Evolutionary conservation across 2,329 filamentous ascomycete genomes (phyloP), one percentile per base, ranked within the genome.

Genomic region (Diaporthe sp.): DNA sequence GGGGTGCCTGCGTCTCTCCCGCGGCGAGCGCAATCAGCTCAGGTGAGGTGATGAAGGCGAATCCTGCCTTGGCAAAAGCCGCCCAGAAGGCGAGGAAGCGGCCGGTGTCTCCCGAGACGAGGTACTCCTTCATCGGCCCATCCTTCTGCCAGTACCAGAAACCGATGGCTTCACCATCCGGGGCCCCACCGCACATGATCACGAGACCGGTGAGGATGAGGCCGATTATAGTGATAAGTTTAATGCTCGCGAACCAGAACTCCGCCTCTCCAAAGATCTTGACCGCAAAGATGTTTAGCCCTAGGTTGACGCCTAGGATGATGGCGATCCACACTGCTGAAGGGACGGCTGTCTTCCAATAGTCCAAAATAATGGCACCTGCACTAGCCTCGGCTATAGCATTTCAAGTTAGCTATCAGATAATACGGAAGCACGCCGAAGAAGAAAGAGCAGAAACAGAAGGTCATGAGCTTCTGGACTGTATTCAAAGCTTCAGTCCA

Each of bases 1-100:
- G 88, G 2, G 92, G 92, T 31, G 92, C 90, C 37, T 90, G 84
- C 1, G 91, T 90, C 85, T 94, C 92, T 60, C 90, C 92, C 7
- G 91, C 92, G 1, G 92, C 91, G 25, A 91, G 86, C 25, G 88
- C 89, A 76, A 87, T 85, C 57, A 93, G 87, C 80, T 94, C 93
- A 22, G 91, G 90, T 1, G 89, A 90, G 8, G 89, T 90, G 80
- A 90, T 88, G 82, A 92, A 92, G 44, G 90, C 89, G 80, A 92
- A 92, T 0, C 89, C 90, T 10, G 90, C 90, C n/a, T 85, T 86
- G 74, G 89, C 85, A 74, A 91, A 88, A 22, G 87, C 88, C 6
- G 86, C 87, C 89, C 90, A 91, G 79, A 90, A 90, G 12, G 88
- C 90, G 3, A 92, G 85, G 80, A 92, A 92, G 53, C 86, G 84